Evolutionary conservation across 2,329 filamentous ascomycete species (phyloP).

Genomic region (Fusarium equiseti): DNA sequence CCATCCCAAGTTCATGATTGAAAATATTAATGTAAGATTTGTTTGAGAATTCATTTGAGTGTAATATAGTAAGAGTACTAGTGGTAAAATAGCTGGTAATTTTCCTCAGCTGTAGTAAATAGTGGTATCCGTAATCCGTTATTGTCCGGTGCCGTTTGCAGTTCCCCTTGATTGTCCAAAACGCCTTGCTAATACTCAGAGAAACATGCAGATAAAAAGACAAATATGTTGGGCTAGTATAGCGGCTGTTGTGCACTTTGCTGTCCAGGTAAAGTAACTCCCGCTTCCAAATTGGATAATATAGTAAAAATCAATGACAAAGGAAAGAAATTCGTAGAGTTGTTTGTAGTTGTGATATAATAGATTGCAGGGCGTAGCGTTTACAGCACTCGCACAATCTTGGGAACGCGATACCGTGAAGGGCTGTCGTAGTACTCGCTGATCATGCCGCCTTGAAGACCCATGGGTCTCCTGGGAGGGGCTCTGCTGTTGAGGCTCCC

Average conservation of each 20-base stretch:
- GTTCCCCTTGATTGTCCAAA: conserved; percentile 19
- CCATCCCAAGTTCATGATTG: background rate
- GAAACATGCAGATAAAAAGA: conserved; percentile 8
- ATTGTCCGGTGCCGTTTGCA: conserved; percentile 22
- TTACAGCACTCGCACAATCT: conserved; percentile 40
- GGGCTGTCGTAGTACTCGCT: conserved; percentile 43
- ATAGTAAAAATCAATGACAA: conserved; percentile 2
- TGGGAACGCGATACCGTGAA: conserved; percentile 39
- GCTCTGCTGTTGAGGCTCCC: conserved; percentile 23
- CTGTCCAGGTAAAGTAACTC: conserved; percentile 16
- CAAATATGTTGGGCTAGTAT: conserved; percentile 24
- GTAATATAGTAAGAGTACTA: conserved; percentile 31
- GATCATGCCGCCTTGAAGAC: conserved; percentile 37
- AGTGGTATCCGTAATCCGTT: conserved; percentile 34
- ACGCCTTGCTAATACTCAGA: conserved; percentile 39
- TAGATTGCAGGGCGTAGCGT: background rate
- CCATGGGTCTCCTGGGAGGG: conserved; percentile 22
- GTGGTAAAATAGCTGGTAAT: conserved; percentile 27
- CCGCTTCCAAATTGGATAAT: conserved; percentile 11
- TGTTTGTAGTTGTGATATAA: background rate
- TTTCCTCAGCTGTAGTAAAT: conserved; percentile 25
- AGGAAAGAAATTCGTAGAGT: conserved; percentile 16
- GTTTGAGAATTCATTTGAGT: conserved; percentile 17
- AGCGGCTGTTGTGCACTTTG: conserved; percentile 19
- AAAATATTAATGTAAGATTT: conserved; percentile 1